Evolutionary conservation across 495 filamentous ascomycete species (phyloP), one percentile per base, ranked within the genome.

Genomic region (Lophiotrema nucula): DNA sequence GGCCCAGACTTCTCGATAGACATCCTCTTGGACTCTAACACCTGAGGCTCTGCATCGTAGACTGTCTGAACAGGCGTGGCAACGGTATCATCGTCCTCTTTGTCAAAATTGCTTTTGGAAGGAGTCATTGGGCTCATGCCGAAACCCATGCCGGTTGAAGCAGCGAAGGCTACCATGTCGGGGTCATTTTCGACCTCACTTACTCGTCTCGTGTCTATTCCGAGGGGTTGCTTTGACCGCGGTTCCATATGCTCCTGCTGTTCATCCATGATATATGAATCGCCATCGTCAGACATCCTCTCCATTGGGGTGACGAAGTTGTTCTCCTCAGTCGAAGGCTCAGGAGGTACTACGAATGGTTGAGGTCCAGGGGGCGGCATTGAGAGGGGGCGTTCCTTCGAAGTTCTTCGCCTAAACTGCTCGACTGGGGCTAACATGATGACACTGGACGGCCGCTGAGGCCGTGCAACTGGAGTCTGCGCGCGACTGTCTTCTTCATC

Each of bases 401-500:
- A n/a, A 15, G 45, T 11, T 25, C 49, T 49, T 39, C 38, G 41
- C 26, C 48, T 42, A 24, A 64, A 51, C 11, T 13, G 24, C 15
- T 61, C 53, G 3, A 26, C 37, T 12, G 64, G 62, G 16, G 54
- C 39, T 15, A 60, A 47, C 58, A 60, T 35, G n/a, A 67, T 67
- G 50, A 60, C 33, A 41, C 64, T 67, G 18, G 48, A 23, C 3
- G 65, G 62, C 22, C 65, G 46, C 41, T 39, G 52, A 10, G 50
- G 62, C 13, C 51, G 52, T n/a, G 27, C n/a, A 5, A 68, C 38
- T 3, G 67, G 64, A 1, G 64, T 67, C 23, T 61, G 12, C 4
- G 41, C 33, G 21, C 78, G 72, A 24, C 71, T 74, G 44, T 79
- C 78, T 43, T 84, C 81, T 12, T 81, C 80, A 19, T 88, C 85